These are phyloP conservation scores for Parascedosporium putredinis DNA, from an alignment of 2,329 filamentous ascomycete genomes.

Conservation along the genomic window DNA sequence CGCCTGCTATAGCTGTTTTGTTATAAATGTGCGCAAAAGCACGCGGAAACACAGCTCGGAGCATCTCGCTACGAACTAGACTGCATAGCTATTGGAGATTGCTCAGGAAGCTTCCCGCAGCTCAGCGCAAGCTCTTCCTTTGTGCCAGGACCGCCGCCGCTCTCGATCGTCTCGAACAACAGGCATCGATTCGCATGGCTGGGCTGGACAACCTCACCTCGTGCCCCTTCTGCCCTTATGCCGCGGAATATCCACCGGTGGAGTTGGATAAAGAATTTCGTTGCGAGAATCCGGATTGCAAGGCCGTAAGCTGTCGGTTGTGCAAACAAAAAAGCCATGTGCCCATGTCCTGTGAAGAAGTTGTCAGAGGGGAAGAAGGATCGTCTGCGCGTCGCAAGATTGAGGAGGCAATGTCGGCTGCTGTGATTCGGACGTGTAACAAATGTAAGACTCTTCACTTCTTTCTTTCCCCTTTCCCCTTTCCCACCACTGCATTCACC, in stretches of 20 bases:
- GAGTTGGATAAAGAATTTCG: slow-evolving; percentile 62
- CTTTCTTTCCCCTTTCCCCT: slow-evolving; percentile 10
- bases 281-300: slow-evolving; percentile 58
- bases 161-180: slow-evolving; percentile 61
- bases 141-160: slow-evolving; percentile 47
- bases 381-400: slow-evolving; percentile 53
- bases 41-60: slow-evolving; percentile 60
- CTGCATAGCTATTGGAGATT: slow-evolving; percentile 63
- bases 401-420: slow-evolving; percentile 77
- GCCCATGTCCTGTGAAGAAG: slow-evolving; percentile 61
- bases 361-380: slow-evolving; percentile 46
- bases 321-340: slow-evolving; percentile 62
- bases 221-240: slow-evolving; percentile 77
- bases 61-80: slow-evolving; percentile 54
- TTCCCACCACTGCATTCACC: not conserved
- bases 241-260: slow-evolving; percentile 59
- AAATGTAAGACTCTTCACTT: slow-evolving; percentile 29
- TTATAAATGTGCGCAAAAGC: slow-evolving; percentile 49
- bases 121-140: slow-evolving; percentile 47
- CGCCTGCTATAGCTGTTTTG: slow-evolving; percentile 49
- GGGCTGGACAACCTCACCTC: slow-evolving; percentile 61
- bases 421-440: slow-evolving; percentile 68
- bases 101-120: slow-evolving; percentile 47
- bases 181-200: slow-evolving; percentile 57
- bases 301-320: slow-evolving; percentile 52